Evolutionary conservation across 371 early-diverging fungal species (phyloP), one percentile per base, ranked within the genome.

Genomic region (Lichtheimia corymbifera): DNA sequence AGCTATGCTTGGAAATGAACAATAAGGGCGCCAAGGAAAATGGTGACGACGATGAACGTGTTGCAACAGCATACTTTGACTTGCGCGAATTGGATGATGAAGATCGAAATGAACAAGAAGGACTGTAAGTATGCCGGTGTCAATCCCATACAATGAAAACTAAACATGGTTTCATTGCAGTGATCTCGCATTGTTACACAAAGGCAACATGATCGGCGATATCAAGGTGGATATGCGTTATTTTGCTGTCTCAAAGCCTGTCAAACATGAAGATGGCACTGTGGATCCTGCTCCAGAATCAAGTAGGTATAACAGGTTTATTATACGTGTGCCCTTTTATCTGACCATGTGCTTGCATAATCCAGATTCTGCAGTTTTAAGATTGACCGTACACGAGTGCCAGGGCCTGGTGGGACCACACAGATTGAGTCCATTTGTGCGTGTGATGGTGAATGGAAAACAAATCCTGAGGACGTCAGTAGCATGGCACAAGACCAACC

Each of bases 161-260:
- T 14, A 9, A n/a, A 22, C 22, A 22, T 22, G 22, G 5, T 50
- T 44, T 28, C 47, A 2, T 25, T 44, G 3, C 61, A 80, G 81
- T 24, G 62, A 60, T 44, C 43, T 81, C 11, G 64, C 65, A 12
- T 54, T 81, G 56, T 55, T 70, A 11, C 80, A 82, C 59, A 76
- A 79, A 55, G 84, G 80, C 24, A 83, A 78, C n/a, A 62, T 71
- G 30, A 74, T 82, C 35, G 75, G 83, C 12, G 67, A 79, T 55
- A 63, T 88, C 40, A 71, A 72, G 12, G 80, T 80, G 27, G 86
- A 86, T 61, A 68, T 85, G 71, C 69, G 72, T 14, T 87, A 86
- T 53, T 85, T 82, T 57, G 85, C 87, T 15, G 85, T 88, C 22
- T 81, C 85, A 22, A 79, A 79, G 20, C 84, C 86, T 20, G 78